These are phyloP conservation scores for Lactifluus pinguis DNA, from an alignment of 768 basidiomycete species.

Conservation along the genomic window DNA sequence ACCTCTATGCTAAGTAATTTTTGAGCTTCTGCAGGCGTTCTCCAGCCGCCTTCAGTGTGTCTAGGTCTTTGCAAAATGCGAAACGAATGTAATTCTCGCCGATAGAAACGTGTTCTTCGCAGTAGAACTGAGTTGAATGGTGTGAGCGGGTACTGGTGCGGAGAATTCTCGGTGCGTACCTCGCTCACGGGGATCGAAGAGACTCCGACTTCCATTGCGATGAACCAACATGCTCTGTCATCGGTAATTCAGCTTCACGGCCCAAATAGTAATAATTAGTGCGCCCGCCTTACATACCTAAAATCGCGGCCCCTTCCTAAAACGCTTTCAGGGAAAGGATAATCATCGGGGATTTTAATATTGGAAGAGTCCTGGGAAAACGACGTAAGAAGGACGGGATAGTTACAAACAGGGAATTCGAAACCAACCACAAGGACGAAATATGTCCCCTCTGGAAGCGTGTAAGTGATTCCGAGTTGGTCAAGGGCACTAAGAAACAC, in stretches of 20 bases:
- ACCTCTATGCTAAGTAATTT: constrained; percentile 41
- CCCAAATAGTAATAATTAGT: constrained; percentile 9
- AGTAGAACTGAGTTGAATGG: constrained; percentile 64
- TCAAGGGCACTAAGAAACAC: constrained; percentile 79
- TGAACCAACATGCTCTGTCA: constrained; percentile 86
- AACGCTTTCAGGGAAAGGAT: constrained; percentile 69
- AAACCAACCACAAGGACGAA: constrained; percentile 71
- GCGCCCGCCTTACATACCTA: constrained; percentile 37
- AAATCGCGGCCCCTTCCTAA: constrained; percentile 82
- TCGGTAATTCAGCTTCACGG: constrained; percentile 12
- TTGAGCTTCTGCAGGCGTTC: constrained; percentile 70
- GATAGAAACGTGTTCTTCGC: constrained; percentile 73
- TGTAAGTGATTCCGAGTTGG: constrained; percentile 73
- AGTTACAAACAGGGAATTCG: neutral
- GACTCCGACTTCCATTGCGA: constrained; percentile 82
- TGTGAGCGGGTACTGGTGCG: neutral
- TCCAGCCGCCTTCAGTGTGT: constrained; percentile 73
- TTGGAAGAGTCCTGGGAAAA: constrained; percentile 57
- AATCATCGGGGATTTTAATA: constrained; percentile 75
- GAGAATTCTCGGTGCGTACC: constrained; percentile 37
- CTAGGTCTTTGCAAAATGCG: constrained; percentile 92
- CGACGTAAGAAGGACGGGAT: neutral
- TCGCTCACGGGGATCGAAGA: constrained; percentile 94
- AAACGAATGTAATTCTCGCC: constrained; percentile 86
- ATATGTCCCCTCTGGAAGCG: constrained; percentile 83